Evolutionary conservation across 345 rosid species (phyloP).

Genomic region (Linum usitatissimum): DNA sequence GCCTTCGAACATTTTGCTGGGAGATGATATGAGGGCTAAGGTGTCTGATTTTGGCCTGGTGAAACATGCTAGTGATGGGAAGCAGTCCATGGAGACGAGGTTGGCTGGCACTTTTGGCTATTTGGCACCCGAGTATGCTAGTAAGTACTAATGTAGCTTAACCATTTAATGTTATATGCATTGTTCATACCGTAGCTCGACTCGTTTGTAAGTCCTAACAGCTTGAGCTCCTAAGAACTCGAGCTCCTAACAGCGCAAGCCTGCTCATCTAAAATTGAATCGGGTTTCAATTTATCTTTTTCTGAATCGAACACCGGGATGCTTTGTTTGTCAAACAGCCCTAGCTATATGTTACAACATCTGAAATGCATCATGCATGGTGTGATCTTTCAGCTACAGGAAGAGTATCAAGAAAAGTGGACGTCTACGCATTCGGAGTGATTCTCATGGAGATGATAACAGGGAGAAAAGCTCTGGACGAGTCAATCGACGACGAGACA

Average conservation of each 20-base stretch:
- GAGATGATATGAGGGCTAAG: conserved; percentile 91
- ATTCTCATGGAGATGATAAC: conserved; percentile 84
- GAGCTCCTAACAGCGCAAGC: no score
- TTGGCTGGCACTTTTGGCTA: conserved; percentile 96
- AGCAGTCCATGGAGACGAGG: conserved; percentile 75
- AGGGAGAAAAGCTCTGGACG: conserved; percentile 77
- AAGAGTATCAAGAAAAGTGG: conserved; percentile 83
- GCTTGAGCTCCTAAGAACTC: no score
- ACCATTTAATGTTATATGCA: no score
- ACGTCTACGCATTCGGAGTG: conserved; percentile 80
- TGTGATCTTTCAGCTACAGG: conserved; percentile 65
- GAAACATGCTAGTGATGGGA: conserved; percentile 78
- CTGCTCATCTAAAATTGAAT: no score
- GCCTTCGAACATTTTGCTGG: conserved; percentile 79
- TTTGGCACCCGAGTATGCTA: conserved; percentile 95
- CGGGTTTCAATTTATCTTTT: no score
- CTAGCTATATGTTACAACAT: no score
- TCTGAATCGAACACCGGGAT: no score
- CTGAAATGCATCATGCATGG: neutral
- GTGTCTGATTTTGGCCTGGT: conserved; percentile 93
- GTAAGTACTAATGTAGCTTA: no score
- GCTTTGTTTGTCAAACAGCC: no score
- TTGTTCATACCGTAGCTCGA: neutral
- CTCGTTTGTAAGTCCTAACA: no score
- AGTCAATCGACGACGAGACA: conserved; percentile 52